These are phyloP conservation scores for Lentinus brumalis DNA, from an alignment of 768 basidiomycete species.

Conservation along the genomic window DNA sequence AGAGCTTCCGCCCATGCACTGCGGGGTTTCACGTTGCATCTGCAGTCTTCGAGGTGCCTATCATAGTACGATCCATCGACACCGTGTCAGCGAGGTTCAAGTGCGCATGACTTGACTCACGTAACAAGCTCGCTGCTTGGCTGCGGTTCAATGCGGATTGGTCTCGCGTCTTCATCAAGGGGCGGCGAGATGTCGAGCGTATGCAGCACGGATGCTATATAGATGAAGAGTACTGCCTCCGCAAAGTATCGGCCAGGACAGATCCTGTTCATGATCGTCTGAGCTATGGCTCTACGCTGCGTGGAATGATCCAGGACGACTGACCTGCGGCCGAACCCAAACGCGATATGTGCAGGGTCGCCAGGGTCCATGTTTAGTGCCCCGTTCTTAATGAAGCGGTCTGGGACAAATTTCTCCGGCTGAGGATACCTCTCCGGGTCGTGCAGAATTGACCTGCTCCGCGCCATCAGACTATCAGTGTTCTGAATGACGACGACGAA, in stretches of 20 bases:
- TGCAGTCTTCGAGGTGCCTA: conserved; percentile 13
- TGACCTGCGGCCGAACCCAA: conserved; percentile 21
- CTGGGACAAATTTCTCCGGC: conserved; percentile 50
- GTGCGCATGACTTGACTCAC: background rate
- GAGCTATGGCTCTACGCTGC: background rate
- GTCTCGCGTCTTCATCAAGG: background rate
- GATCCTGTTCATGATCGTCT: background rate
- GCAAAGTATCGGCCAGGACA: conserved; percentile 15
- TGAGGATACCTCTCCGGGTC: conserved; percentile 48
- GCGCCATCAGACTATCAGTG: background rate
- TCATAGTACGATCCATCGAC: background rate
- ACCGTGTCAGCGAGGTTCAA: too few species aligned
- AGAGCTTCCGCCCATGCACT: conserved; percentile 1
- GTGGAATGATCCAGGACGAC: too few species aligned
- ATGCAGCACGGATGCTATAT: conserved; percentile 12
- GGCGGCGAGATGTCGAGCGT: conserved; percentile 6
- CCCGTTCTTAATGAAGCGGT: conserved; percentile 41
- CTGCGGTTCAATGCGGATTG: conserved; percentile 10
- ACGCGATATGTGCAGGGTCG: conserved; percentile 11
- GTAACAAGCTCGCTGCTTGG: background rate
- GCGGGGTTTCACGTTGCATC: conserved; percentile 9
- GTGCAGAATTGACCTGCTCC: conserved; percentile 50
- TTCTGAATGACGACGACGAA: background rate
- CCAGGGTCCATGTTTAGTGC: background rate
- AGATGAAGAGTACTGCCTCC: conserved; percentile 7